These are phyloP conservation scores for Linum trigynum DNA, from an alignment of 345 rosid genomes.

Conservation along the genomic window DNA sequence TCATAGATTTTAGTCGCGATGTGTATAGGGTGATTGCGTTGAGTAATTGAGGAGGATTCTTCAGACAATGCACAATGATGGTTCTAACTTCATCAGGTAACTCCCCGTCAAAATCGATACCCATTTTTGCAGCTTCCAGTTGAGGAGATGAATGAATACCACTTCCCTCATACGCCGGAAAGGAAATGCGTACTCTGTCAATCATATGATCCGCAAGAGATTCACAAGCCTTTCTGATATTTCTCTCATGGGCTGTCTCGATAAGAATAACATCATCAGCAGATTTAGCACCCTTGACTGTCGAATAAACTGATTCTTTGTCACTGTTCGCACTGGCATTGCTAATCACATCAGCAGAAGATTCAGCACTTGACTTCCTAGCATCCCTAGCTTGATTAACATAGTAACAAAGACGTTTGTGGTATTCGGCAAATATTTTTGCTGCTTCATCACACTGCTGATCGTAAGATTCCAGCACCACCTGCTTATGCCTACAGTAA, in stretches of 20 bases:
- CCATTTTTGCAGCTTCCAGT: conserved; percentile 58
- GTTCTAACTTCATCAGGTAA: conserved; percentile 63
- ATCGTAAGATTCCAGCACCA: conserved; percentile 76
- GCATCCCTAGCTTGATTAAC: conserved; percentile 87
- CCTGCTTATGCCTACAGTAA: conserved; percentile 70
- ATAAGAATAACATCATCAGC: conserved; percentile 75
- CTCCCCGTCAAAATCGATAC: conserved; percentile 78
- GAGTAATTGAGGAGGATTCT: conserved; percentile 70
- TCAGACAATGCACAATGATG: conserved; percentile 53
- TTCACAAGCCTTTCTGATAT: conserved; percentile 81
- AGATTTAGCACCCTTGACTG: conserved; percentile 70
- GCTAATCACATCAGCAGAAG: conserved; percentile 43
- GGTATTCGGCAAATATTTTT: conserved; percentile 81
- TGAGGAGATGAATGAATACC: conserved; percentile 76
- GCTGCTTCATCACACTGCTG: conserved; percentile 92
- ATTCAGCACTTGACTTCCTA: conserved; percentile 47
- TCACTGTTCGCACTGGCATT: conserved; percentile 39
- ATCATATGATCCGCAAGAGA: conserved; percentile 59
- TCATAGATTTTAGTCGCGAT: conserved; percentile 45
- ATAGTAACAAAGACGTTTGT: conserved; percentile 56
- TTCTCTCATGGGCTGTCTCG: conserved; percentile 67
- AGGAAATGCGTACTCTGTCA: conserved; percentile 54
- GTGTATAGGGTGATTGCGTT: conserved; percentile 68
- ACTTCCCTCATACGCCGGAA: conserved; percentile 90
- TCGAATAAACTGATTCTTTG: conserved; percentile 80